phyloP scores from a whole-genome alignment of 2,329 filamentous ascomycete genomes.

The Cryphonectria radicalis region DNA sequence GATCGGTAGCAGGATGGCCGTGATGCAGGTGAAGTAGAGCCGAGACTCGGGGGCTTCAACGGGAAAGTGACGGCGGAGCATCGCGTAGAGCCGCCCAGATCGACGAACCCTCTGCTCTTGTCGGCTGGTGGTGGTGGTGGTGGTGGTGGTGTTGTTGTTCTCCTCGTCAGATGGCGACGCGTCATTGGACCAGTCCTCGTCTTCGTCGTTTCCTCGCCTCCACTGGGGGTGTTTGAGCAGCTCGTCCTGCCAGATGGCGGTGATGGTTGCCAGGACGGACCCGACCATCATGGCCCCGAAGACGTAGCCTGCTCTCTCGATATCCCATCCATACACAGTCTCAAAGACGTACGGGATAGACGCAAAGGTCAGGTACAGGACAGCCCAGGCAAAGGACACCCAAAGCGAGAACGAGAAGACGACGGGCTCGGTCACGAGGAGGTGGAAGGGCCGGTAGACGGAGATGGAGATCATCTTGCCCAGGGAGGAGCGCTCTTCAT shows the following conservation, averaged over 20 bases:
- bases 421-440: conserved; percentile 76
- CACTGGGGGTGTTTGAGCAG: conserved; percentile 55
- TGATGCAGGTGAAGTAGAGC: conserved; percentile 82
- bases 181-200: conserved; percentile 33
- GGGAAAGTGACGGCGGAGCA: conserved; percentile 51
- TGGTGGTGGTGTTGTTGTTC: neutral
- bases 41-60: conserved; percentile 71
- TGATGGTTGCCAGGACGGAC: conserved; percentile 65
- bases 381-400: conserved; percentile 88
- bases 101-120: conserved; percentile 30
- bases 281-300: conserved; percentile 76
- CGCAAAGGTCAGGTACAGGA: conserved; percentile 83
- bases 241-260: conserved; percentile 76
- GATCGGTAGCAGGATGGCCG: conserved; percentile 73
- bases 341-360: conserved; percentile 80
- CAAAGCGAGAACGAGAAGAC: conserved; percentile 89
- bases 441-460: conserved; percentile 75
- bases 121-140: conserved; percentile 14
- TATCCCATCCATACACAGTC: conserved; percentile 68
- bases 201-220: conserved; percentile 32
- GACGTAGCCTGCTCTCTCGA: conserved; percentile 70
- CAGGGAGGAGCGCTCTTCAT: conserved; percentile 75
- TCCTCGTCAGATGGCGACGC: conserved; percentile 15
- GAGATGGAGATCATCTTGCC: conserved; percentile 73
- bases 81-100: conserved; percentile 47